These are phyloP conservation scores for Hypoxylon sp. DNA, from an alignment of 2,329 filamentous ascomycete species.

Conservation along the genomic window DNA sequence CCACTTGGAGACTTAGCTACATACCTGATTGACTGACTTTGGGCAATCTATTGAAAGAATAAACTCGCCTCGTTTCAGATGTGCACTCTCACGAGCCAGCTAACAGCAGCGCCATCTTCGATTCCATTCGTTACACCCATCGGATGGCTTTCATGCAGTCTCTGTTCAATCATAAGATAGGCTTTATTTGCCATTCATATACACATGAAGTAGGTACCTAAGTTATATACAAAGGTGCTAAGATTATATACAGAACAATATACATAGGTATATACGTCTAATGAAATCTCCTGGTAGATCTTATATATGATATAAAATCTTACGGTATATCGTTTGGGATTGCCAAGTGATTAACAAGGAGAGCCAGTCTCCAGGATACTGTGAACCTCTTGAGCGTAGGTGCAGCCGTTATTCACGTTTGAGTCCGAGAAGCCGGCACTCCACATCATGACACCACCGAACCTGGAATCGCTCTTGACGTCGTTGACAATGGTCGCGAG, in stretches of 20 bases:
- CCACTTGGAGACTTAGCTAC: no score
- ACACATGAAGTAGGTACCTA: not conserved
- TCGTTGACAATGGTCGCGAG: slow-evolving; percentile 53
- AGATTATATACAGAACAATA: slow-evolving; percentile 3
- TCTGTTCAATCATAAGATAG: not conserved
- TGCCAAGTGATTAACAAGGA: slow-evolving; percentile 44
- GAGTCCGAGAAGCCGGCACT: slow-evolving; percentile 59
- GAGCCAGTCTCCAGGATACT: slow-evolving; percentile 55
- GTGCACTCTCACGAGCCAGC: no score
- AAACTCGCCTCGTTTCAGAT: no score
- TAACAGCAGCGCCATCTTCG: no score
- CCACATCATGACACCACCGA: slow-evolving; percentile 61
- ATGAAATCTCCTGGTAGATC: not conserved
- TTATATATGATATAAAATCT: not conserved
- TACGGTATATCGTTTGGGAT: not conserved
- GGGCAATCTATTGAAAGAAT: no score
- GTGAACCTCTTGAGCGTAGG: slow-evolving; percentile 59
- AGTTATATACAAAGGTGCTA: slow-evolving; percentile 3
- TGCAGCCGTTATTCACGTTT: slow-evolving; percentile 56
- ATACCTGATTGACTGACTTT: no score
- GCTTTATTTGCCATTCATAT: slow-evolving; percentile 12
- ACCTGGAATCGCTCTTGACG: slow-evolving; percentile 51
- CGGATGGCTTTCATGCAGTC: not conserved
- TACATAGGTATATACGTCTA: not conserved
- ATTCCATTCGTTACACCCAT: not conserved